phyloP scores from a whole-genome alignment of 1,139 yeast genomes.

The Suhomyces panamericanus region DNA sequence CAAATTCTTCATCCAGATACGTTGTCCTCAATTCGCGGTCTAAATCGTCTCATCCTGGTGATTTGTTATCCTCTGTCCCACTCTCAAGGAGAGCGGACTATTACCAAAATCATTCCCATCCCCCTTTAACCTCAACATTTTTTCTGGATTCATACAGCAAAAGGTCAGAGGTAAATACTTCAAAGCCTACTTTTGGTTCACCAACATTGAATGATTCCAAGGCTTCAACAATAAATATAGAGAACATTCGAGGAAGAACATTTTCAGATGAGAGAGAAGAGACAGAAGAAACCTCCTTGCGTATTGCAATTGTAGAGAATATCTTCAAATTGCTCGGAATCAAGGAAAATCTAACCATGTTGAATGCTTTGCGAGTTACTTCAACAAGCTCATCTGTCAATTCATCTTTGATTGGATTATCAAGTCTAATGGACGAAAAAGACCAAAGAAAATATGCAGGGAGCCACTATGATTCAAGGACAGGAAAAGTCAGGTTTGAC shows the following conservation, averaged over 20 bases:
- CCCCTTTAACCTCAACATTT: slow-evolving; percentile 7
- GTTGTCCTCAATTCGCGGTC: slow-evolving; percentile 63
- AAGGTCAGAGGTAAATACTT: neutral
- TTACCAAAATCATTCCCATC: slow-evolving; percentile 18
- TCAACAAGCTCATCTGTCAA: slow-evolving; percentile 25
- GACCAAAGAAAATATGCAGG: slow-evolving; percentile 4
- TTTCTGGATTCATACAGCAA: slow-evolving; percentile 11
- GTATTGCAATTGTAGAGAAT: slow-evolving; percentile 72
- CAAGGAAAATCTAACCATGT: slow-evolving; percentile 31
- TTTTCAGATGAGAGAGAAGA: slow-evolving; percentile 67
- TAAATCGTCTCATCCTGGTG: slow-evolving; percentile 74
- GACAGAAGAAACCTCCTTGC: slow-evolving; percentile 69
- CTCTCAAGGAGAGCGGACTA: slow-evolving; percentile 53
- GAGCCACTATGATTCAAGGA: slow-evolving; percentile 22
- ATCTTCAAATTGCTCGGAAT: slow-evolving; percentile 75
- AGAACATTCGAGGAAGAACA: slow-evolving; percentile 36
- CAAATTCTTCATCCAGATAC: slow-evolving; percentile 50
- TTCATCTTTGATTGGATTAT: slow-evolving; percentile 33
- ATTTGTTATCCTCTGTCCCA: slow-evolving; percentile 79
- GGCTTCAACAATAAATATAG: slow-evolving; percentile 5
- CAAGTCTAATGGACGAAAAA: slow-evolving; percentile 25
- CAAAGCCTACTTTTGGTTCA: neutral
- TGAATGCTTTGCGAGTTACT: slow-evolving; percentile 9
- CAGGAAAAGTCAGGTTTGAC: slow-evolving; percentile 22
- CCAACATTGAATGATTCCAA: slow-evolving; percentile 1